phyloP scores from a whole-genome alignment of 139 green algal genomes.

The Closterium sp. region DNA sequence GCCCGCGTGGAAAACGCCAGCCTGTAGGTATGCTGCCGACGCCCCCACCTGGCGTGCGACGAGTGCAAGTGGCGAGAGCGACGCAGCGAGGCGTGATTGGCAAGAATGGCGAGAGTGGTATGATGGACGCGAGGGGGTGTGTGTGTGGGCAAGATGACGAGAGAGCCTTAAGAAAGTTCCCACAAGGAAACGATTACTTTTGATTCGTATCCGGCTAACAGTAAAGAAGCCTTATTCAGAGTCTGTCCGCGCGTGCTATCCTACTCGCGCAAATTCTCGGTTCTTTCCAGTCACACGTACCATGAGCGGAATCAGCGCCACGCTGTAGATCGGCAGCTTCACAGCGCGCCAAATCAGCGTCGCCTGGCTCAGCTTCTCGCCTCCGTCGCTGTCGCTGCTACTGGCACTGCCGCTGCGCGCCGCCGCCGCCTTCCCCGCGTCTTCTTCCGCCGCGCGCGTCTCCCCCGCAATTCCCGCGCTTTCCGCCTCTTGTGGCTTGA shows the following conservation, averaged over 20 bases:
- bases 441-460: neutral
- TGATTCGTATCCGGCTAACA: neutral
- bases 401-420: neutral
- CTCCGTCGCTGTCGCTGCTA: neutral
- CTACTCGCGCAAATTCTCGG: neutral
- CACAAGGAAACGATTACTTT: neutral
- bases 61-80: neutral
- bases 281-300: neutral
- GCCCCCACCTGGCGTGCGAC: conserved; percentile 13
- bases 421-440: neutral
- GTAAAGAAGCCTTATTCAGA: no score
- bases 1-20: conserved; percentile 15
- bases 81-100: no score
- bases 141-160: no score
- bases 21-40: conserved; percentile 29
- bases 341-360: conserved; percentile 35
- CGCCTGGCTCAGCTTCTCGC: conserved; percentile 22
- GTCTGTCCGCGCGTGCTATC: no score
- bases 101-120: neutral
- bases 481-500: neutral
- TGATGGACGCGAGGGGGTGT: neutral
- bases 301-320: conserved; percentile 35
- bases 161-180: no score
- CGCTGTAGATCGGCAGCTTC: conserved; percentile 42
- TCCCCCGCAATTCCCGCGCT: neutral